Conservation (phyloP, 352 stramenopile species). For the Pythium plurisporium region DNA sequence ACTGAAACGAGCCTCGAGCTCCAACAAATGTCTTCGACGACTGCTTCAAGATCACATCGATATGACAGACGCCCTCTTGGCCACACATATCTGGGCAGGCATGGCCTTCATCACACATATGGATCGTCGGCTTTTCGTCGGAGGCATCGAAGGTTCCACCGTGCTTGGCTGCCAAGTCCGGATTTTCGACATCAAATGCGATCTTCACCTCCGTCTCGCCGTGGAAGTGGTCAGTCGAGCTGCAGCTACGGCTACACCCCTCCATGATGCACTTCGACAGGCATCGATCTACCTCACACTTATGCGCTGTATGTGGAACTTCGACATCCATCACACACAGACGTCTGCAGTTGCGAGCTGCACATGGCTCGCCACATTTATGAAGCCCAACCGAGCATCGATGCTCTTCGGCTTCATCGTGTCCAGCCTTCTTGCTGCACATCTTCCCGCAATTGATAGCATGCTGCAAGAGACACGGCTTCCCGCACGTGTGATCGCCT, state of each 20-base stretch:
- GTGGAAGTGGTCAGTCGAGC: conserved; percentile 62
- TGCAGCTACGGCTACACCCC: conserved; percentile 50
- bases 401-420: conserved; percentile 36
- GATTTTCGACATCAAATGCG: conserved; percentile 46
- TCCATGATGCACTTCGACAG: conserved; percentile 59
- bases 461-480: conserved; percentile 31
- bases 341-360: conserved; percentile 33
- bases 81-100: conserved; percentile 48
- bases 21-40: conserved; percentile 64
- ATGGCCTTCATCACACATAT: conserved; percentile 60
- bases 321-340: conserved; percentile 53
- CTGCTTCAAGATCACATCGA: conserved; percentile 68
- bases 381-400: conserved; percentile 53
- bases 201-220: conserved; percentile 39
- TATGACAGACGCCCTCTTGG: conserved; percentile 57
- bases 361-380: conserved; percentile 51
- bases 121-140: conserved; percentile 30
- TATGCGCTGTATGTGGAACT: conserved; percentile 46
- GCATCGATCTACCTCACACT: conserved; percentile 57
- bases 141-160: conserved; percentile 34
- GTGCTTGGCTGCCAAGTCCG: conserved; percentile 25
- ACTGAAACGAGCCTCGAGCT: conserved; percentile 53
- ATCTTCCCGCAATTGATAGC: conserved; percentile 51
- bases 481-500: conserved; percentile 62
- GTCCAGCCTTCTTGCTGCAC: conserved; percentile 42